Base-by-base conservation (phyloP, 1,284 basidiomycete species). In the Pisolithus thermaeus region DNA sequence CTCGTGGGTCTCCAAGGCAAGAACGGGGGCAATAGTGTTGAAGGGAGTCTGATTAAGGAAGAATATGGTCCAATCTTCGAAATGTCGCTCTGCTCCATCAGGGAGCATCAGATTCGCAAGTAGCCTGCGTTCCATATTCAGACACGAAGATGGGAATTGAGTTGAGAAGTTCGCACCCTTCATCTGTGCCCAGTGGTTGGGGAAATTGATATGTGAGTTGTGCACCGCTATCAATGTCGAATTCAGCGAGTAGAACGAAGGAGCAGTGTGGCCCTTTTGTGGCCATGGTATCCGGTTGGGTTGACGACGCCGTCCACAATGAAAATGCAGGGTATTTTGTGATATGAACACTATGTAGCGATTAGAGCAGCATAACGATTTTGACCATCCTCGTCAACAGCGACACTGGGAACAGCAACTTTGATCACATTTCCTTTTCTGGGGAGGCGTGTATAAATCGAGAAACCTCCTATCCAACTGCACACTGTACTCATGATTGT, bases 31-130 rank as follows among this genome's bases (percentile, higher is more conserved):
- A 58, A 95, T 90, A 9, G 84, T 87, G 63, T 92, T 92, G 69
- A 87, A 89, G 0, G 84, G 77, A 0, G 90, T 92, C 71, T 97
- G 94, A 64, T 97, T 97, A 47, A 98, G 81, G 68, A 97, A 97
- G 77, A 99, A 98, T 51, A 97, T 84, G 4, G 96, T 99, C 96
- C 95, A 99, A 69, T 99, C 96, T 68, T 97, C 92, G 16, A 87
- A 74, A 56, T 96, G 87, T 47, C 89, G 83, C 69, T 99, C 97
- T 12, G 94, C 94, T 12, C 97, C 97, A 68, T 99, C 96, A 1
- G 96, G 96, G 16, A 99, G 78, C 96, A 99, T 99, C 56, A 97
- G 81, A 72, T 97, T 96, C 1, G 96, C 97, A 3, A 99, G 78
- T 23, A 93, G 81, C 57, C 94, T 97, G 60, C 41, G n/a, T 51